phyloP scores from a whole-genome alignment of 164 flowering plant species.

The Euptelea pleiosperma region DNA sequence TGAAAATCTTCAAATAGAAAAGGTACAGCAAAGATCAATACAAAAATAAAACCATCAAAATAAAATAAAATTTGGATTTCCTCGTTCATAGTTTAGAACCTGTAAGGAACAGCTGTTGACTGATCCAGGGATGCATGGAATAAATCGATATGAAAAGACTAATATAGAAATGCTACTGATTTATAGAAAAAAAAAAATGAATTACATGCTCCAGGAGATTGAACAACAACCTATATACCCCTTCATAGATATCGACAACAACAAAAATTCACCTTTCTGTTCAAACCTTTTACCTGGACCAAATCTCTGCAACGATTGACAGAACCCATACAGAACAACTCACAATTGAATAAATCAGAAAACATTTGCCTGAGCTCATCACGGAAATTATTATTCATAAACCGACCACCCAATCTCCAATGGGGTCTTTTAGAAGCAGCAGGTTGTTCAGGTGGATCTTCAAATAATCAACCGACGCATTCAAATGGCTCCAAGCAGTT shows the following conservation, averaged over 20 bases:
- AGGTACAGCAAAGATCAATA: not conserved
- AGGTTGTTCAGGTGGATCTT: conserved; percentile 7
- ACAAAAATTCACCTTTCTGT: not conserved
- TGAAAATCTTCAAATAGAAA: too few species aligned
- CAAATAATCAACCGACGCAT: conserved; percentile 10
- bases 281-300: not conserved
- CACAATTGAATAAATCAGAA: not conserved
- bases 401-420: conserved; percentile 3
- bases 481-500: conserved; percentile 2
- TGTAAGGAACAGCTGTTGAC: not conserved
- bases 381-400: not conserved
- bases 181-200: too few species aligned
- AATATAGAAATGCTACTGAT: too few species aligned
- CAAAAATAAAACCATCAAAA: not conserved
- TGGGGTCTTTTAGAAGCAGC: not conserved
- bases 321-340: not conserved
- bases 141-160: too few species aligned
- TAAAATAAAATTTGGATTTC: not conserved
- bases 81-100: not conserved
- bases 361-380: not conserved
- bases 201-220: not conserved
- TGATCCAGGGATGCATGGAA: not conserved
- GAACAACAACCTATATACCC: not conserved
- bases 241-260: not conserved
- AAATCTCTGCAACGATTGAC: conserved; percentile 1